phyloP scores from a whole-genome alignment of 2,329 filamentous ascomycete genomes.

The Diaporthe longicolla region DNA sequence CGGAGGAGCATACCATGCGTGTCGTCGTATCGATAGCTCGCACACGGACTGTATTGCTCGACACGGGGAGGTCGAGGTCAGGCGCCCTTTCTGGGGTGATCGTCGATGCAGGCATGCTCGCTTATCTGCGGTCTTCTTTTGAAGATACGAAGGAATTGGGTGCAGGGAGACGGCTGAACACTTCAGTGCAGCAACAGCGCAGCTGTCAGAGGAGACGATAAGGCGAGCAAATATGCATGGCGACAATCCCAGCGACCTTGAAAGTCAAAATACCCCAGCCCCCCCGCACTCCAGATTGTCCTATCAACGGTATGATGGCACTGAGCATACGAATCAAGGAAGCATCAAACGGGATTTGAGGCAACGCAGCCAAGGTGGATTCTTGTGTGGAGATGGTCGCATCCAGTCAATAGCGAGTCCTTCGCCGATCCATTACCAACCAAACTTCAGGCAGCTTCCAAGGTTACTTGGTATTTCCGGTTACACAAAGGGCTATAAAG shows the following conservation, averaged over 20 bases:
- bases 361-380: neutral
- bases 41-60: neutral
- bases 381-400: neutral
- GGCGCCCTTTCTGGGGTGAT: neutral
- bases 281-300: neutral
- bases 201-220: neutral
- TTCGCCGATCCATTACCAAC: neutral
- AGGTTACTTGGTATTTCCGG: too few relatives aligned
- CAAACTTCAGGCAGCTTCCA: neutral
- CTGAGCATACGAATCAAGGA: neutral
- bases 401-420: neutral
- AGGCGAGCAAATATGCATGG: too few relatives aligned
- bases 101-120: neutral
- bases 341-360: neutral
- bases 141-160: neutral
- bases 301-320: neutral
- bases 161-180: neutral
- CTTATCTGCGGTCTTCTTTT: too few relatives aligned
- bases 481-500: too few relatives aligned
- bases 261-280: conserved; percentile 5
- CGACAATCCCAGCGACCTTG: neutral
- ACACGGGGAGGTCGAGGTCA: neutral
- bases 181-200: neutral
- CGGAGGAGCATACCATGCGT: conserved; percentile 5
- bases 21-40: conserved; percentile 18